Evolutionary conservation across 345 rosid genomes (phyloP), one percentile per base, ranked within the genome.

Genomic region (Heritiera littoralis): DNA sequence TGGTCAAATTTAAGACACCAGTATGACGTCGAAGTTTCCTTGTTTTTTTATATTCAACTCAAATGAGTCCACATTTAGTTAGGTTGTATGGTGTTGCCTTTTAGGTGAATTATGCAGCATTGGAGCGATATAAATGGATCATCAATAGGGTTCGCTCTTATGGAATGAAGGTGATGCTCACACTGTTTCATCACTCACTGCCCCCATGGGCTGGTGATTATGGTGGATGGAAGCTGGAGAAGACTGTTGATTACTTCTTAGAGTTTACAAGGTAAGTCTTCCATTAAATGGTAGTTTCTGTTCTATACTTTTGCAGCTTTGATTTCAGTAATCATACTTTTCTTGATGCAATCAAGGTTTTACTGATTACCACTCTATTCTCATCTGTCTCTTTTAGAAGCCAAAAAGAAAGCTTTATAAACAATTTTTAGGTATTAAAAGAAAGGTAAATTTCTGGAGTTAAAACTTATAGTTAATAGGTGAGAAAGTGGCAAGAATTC

Each of bases 111-210:
- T 92, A 82, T 85, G 96, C 96, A 54, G 99, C 99, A 56, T 72
- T 95, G 41, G 94, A 91, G 81, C 91, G 94, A 69, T 95, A 92
- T 81, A 95, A 90, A 77, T 93, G 98, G 98, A 95, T 93, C 72
- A 86, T 95, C 56, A 35, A 70, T 45, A 89, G 92, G 89, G 94
- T 95, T 78, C 98, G 79, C 65, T 85, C 88, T 60, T 86, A 87
- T 80, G 99, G 97, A 81, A 93, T 95, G 99, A 95, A 91, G 86
- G 99, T 93, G 86, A 95, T 95, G 99, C 91, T 92, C 67, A 95
- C 98, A 46, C 84, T 95, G 45, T 95, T 95, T 81, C 99, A 95
- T 84, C 99, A 95, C 82, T 93, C 99, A 30, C 81, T 95, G 84
- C 99, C 99, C 63, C 93, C 96, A 38, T 95, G 98, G 98, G 99